Percentiles rank a stretch among this genome's conserved stretches.
These are phyloP conservation scores for Pythium dissimile DNA, from an alignment of 352 stramenopile species.

Conservation along the genomic window DNA sequence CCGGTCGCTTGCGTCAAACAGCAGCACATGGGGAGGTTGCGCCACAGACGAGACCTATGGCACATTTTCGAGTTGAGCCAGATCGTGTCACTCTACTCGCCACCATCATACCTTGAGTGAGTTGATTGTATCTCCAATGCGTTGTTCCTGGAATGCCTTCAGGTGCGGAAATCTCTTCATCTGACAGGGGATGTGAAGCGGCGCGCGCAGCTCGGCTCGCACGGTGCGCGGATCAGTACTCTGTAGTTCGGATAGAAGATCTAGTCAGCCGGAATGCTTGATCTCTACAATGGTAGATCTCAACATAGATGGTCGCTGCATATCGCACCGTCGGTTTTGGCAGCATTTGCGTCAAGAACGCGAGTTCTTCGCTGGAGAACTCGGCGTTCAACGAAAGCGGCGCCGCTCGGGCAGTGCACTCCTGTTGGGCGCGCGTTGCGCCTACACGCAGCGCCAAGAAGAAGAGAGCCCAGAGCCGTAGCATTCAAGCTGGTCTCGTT, in stretches of 20 bases:
- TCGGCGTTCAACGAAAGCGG: conserved; percentile 2
- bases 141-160: conserved; percentile 24
- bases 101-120: conserved; percentile 4
- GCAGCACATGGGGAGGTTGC: conserved; percentile 40
- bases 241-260: too few species aligned
- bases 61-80: too few species aligned
- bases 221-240: background rate
- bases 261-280: background rate
- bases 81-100: too few species aligned
- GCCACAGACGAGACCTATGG: conserved; percentile 34
- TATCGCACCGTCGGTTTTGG: conserved; percentile 17
- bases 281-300: too few species aligned
- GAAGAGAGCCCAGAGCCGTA: background rate
- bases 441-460: background rate
- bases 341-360: conserved; percentile 19
- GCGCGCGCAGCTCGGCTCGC: conserved; percentile 33
- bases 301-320: too few species aligned
- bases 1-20: conserved; percentile 30
- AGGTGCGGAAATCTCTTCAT: conserved; percentile 33
- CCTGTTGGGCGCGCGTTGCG: background rate
- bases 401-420: conserved; percentile 1
- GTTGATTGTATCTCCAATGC: background rate
- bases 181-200: conserved; percentile 41
- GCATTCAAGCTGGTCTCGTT: too few species aligned
- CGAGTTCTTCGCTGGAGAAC: conserved; percentile 16